A percentile compares a stretch with the other conserved stretches of the same genome.
phyloP scores from a whole-genome alignment of 345 rosid genomes.

The Pseudoturritis turrita region DNA sequence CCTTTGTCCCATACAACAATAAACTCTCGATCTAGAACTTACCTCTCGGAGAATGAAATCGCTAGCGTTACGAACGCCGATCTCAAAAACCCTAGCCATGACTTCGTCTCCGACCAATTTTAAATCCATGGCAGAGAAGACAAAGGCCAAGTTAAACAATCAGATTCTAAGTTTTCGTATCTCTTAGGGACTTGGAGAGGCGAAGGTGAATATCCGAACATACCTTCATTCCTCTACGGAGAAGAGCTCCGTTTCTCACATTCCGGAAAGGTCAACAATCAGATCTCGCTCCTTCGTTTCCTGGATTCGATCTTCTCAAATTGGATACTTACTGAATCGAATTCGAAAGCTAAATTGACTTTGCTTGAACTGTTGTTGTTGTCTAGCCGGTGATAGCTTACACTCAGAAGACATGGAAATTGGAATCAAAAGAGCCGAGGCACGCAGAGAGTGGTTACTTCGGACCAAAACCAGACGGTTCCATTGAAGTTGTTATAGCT shows the following conservation, averaged over 20 bases:
- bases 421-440: slow-evolving; percentile 59
- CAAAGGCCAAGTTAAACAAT: too few species aligned
- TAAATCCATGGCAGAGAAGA: too few species aligned
- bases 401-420: slow-evolving; percentile 62
- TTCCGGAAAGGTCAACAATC: slow-evolving; percentile 43
- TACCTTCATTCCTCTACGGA: slow-evolving; percentile 55
- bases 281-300: not conserved
- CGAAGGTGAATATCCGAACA: slow-evolving; percentile 58
- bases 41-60: too few species aligned
- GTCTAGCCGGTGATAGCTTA: slow-evolving; percentile 61
- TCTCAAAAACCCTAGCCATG: too few species aligned
- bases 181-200: slow-evolving; percentile 77
- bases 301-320: not conserved
- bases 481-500: slow-evolving; percentile 63
- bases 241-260: slow-evolving; percentile 66
- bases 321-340: too few species aligned
- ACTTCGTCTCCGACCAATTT: too few species aligned
- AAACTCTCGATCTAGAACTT: too few species aligned
- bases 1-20: too few species aligned
- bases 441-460: slow-evolving; percentile 72
- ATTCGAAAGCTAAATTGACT: too few species aligned
- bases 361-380: not conserved
- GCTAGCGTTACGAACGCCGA: too few species aligned
- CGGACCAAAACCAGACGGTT: slow-evolving; percentile 62
- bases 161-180: slow-evolving; percentile 25